Conservation (phyloP, 2,329 filamentous ascomycete species). For the Raffaelea albimanens region DNA sequence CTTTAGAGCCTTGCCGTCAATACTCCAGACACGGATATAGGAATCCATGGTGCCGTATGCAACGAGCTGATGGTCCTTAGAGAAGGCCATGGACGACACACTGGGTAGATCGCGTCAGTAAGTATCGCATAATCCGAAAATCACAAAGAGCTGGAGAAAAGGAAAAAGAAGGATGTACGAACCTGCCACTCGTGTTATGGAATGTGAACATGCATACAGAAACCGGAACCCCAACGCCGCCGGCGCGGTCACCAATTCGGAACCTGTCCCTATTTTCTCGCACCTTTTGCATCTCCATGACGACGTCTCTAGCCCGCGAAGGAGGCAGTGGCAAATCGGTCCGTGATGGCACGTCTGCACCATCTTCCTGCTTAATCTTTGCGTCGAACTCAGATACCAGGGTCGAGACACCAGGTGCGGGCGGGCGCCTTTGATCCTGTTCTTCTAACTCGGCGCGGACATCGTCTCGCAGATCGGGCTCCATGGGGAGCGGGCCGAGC, state of each 20-base stretch:
- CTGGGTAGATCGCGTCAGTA: slow-evolving; percentile 33
- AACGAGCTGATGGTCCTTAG: slow-evolving; percentile 77
- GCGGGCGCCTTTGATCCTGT: slow-evolving; percentile 69
- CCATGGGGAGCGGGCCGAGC: slow-evolving; percentile 76
- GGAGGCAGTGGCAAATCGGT: slow-evolving; percentile 78
- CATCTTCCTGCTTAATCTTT: slow-evolving; percentile 81
- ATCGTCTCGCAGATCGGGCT: slow-evolving; percentile 72
- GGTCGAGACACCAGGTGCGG: slow-evolving; percentile 58
- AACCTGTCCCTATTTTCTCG: slow-evolving; percentile 90
- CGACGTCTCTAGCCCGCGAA: slow-evolving; percentile 79
- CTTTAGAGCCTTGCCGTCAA: slow-evolving; percentile 74
- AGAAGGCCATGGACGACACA: slow-evolving; percentile 91
- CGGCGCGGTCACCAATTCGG: slow-evolving; percentile 73
- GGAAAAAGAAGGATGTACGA: slow-evolving; percentile 23
- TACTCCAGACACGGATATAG: slow-evolving; percentile 88
- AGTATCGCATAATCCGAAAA: slow-evolving; percentile 10
- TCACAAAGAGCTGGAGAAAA: not conserved
- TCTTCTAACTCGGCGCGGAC: slow-evolving; percentile 81
- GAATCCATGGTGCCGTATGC: slow-evolving; percentile 88
- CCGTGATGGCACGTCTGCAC: slow-evolving; percentile 69
- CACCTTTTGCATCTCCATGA: slow-evolving; percentile 88
- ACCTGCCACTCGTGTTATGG: slow-evolving; percentile 91
- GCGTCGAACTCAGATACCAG: slow-evolving; percentile 83
- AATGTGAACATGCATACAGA: slow-evolving; percentile 98
- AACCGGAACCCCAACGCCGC: slow-evolving; percentile 71